Evolutionary conservation across 768 basidiomycete genomes (phyloP), one percentile per base, ranked within the genome.

Genomic region (Calocybe cyanea): DNA sequence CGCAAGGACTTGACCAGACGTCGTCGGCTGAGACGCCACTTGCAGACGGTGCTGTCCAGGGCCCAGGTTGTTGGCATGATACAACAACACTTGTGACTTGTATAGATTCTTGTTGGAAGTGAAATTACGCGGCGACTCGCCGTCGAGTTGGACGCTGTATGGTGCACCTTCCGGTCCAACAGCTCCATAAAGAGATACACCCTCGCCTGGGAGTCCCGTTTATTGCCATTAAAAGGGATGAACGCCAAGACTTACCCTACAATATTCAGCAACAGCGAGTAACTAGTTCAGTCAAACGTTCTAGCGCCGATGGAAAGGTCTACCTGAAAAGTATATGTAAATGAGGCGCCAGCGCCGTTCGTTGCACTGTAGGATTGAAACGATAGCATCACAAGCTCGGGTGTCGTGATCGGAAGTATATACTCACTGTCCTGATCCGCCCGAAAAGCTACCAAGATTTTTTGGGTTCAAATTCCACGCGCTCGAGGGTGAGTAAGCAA

Each of bases 121-220:
- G 21, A 56, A 54, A 23, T 38, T 54, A 34, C 41, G 45, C n/a
- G 50, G 23, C 3, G 50, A 20, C 3, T 55, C 64, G 15, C 61
- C 60, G 36, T 72, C 68, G 36, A 73, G 21, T 46, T 66, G 59
- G 17, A 67, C 65, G 0, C 57, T 52, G 46, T 70, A 74, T 3
- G 59, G 57, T 17, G 67, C 59, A 24, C 61, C 62, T 3, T 50
- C 45, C 15, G 69, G 66, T 15, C 68, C 63, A 0, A 70, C 62
- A 8, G 75, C 62, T 14, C 76, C 72, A 41, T 69, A 76, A 7
- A 77, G 39, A 0, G 68, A 69, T n/a, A 78, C 64, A 10, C 66
- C 71, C 47, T 70, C 69, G 34, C 73, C 76, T 70, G 45, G 20
- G 7, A 17, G 9, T n/a, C n/a, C n/a, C n/a, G n/a, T n/a, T n/a